Conservation (phyloP, 257 asterid genomes). For the Przewalskia tangutica region DNA sequence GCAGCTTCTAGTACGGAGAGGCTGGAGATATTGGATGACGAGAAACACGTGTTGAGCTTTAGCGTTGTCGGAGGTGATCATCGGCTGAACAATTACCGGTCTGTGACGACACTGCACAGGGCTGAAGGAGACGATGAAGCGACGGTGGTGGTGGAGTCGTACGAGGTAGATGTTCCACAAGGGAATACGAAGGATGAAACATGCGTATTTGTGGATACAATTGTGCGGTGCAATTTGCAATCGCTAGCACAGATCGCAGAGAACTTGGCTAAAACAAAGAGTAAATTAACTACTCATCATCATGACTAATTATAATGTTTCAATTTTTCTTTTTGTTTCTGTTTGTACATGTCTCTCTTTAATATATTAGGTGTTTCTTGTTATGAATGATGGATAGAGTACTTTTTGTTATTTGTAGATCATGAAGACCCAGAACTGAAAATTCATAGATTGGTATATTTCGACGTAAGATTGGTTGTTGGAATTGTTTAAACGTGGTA, state of each 20-base stretch:
- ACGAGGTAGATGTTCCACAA: conserved; percentile 67
- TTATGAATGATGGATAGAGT: conserved; percentile 8
- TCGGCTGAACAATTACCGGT: conserved; percentile 52
- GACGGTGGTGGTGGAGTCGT: conserved; percentile 76
- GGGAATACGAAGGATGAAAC: conserved; percentile 78
- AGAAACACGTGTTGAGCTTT: conserved; percentile 66
- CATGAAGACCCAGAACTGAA: conserved; percentile 10
- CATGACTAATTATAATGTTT: not conserved
- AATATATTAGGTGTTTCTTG: not conserved
- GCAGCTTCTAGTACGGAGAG: conserved; percentile 68
- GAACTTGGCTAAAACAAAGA: conserved; percentile 15
- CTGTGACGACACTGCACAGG: conserved; percentile 63
- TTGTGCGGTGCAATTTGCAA: conserved; percentile 67
- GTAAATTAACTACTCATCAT: conserved; percentile 8
- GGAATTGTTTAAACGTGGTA: not conserved
- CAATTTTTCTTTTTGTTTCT: not conserved
- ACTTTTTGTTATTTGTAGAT: conserved; percentile 17
- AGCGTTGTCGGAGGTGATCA: conserved; percentile 79
- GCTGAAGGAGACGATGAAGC: conserved; percentile 7
- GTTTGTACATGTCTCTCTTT: not conserved
- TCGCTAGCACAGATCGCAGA: conserved; percentile 53
- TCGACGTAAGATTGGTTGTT: not conserved
- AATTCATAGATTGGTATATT: conserved; percentile 2
- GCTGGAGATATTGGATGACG: conserved; percentile 67
- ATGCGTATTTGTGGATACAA: conserved; percentile 63